Conservation (phyloP, 805 yeast species). For the Teunomyces lycoperdinae region DNA sequence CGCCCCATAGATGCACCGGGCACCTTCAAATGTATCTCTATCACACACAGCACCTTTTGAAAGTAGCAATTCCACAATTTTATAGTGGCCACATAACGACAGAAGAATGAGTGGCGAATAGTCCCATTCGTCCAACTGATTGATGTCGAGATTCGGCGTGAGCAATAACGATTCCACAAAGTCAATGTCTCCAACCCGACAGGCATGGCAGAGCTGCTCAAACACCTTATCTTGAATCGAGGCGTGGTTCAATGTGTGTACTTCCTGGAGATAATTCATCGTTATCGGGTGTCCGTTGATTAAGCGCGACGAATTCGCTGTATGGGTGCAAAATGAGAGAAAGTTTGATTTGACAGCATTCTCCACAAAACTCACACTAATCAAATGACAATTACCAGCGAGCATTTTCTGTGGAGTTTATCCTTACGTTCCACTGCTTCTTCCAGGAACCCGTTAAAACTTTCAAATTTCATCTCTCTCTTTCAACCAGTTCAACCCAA, state of each 20-base stretch:
- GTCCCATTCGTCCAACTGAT: constrained; percentile 67
- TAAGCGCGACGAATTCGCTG: too few species aligned
- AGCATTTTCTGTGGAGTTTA: not conserved
- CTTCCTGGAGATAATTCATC: not conserved
- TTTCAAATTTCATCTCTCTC: not conserved
- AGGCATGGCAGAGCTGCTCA: constrained; percentile 57
- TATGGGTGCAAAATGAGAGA: constrained; percentile 2
- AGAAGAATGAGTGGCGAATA: constrained; percentile 74
- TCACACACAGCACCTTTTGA: constrained; percentile 72
- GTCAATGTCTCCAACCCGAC: constrained; percentile 67
- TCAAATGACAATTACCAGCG: not conserved
- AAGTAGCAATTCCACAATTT: constrained; percentile 58
- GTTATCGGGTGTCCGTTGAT: not conserved
- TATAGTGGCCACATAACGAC: constrained; percentile 70
- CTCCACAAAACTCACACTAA: not conserved
- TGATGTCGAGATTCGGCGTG: constrained; percentile 36
- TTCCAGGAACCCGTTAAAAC: not conserved
- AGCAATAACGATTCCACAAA: constrained; percentile 56
- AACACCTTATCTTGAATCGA: constrained; percentile 23
- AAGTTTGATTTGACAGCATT: not conserved
- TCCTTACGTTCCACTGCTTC: not conserved
- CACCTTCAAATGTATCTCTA: constrained; percentile 79
- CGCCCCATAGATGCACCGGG: constrained; percentile 74
- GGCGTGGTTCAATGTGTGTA: constrained; percentile 1
- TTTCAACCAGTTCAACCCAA: not conserved